Evolutionary conservation across 164 flowering plant species (phyloP).

Genomic region (Magnolia kwangsiensis): DNA sequence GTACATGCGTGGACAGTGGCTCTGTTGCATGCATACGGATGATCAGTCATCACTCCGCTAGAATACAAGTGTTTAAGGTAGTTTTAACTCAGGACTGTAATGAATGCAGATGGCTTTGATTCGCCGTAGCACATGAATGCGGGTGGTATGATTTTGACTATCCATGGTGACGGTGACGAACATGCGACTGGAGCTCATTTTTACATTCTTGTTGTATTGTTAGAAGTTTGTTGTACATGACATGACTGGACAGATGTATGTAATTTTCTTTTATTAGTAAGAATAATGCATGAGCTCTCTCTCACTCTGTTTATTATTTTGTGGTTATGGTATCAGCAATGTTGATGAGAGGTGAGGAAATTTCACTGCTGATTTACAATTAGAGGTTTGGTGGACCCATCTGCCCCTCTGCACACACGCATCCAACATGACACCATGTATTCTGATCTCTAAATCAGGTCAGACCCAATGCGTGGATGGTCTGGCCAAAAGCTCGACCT

Average conservation of each 20-base stretch:
- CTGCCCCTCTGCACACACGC: too few relatives aligned
- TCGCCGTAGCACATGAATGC: neutral
- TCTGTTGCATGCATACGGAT: too few relatives aligned
- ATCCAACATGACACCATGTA: too few relatives aligned
- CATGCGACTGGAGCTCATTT: neutral
- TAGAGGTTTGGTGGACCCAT: too few relatives aligned
- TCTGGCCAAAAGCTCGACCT: too few relatives aligned
- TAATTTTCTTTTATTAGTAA: neutral
- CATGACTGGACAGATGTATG: neutral
- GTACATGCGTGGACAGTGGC: too few relatives aligned
- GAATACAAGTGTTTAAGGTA: too few relatives aligned
- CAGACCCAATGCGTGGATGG: too few relatives aligned
- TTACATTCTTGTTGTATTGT: neutral
- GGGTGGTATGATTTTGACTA: neutral
- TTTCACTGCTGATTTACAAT: too few relatives aligned
- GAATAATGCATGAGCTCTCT: neutral
- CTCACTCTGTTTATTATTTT: neutral
- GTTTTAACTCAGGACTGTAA: neutral
- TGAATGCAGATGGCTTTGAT: neutral
- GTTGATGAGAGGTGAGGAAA: too few relatives aligned
- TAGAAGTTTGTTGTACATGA: neutral
- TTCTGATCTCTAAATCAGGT: too few relatives aligned
- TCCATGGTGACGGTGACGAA: neutral
- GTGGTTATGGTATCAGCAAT: neutral
- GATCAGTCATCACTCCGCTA: too few relatives aligned